These are phyloP conservation scores for Talaromyces sp. DNA, from an alignment of 2,329 filamentous ascomycete genomes.

Conservation along the genomic window DNA sequence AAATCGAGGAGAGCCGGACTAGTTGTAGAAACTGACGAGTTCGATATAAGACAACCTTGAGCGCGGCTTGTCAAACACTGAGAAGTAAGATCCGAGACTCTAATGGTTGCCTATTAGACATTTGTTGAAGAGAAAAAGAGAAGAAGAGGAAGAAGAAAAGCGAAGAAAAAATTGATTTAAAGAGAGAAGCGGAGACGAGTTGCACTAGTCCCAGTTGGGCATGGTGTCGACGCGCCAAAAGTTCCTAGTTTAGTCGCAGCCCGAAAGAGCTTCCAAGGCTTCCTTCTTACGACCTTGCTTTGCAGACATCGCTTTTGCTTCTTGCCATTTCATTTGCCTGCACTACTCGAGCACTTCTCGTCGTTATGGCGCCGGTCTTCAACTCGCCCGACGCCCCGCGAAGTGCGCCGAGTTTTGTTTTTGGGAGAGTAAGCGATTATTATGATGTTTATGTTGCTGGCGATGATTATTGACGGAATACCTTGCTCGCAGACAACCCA, in stretches of 20 bases:
- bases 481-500: slow-evolving; percentile 17
- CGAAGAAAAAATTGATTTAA: slow-evolving; percentile 24
- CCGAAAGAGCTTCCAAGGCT: slow-evolving; percentile 13
- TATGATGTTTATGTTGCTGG: slow-evolving; percentile 15
- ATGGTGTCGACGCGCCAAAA: slow-evolving; percentile 32
- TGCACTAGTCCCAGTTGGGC: slow-evolving; percentile 28
- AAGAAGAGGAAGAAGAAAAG: slow-evolving; percentile 36
- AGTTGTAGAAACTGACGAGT: slow-evolving; percentile 67
- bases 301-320: background rate
- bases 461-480: slow-evolving; percentile 11
- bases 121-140: slow-evolving; percentile 50
- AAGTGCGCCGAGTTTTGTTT: slow-evolving; percentile 21
- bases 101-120: slow-evolving; percentile 83
- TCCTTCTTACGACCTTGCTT: background rate
- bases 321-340: background rate
- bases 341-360: background rate
- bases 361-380: slow-evolving; percentile 37
- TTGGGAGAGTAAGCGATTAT: slow-evolving; percentile 24
- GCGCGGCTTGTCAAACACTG: slow-evolving; percentile 90
- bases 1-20: slow-evolving; percentile 52
- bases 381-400: slow-evolving; percentile 27
- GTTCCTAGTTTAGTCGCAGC: slow-evolving; percentile 18
- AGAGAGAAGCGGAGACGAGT: slow-evolving; percentile 18
- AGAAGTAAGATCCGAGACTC: slow-evolving; percentile 95
- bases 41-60: slow-evolving; percentile 92